phyloP scores from a whole-genome alignment of 2,329 filamentous ascomycete species.

The Diaporthe sp. region DNA sequence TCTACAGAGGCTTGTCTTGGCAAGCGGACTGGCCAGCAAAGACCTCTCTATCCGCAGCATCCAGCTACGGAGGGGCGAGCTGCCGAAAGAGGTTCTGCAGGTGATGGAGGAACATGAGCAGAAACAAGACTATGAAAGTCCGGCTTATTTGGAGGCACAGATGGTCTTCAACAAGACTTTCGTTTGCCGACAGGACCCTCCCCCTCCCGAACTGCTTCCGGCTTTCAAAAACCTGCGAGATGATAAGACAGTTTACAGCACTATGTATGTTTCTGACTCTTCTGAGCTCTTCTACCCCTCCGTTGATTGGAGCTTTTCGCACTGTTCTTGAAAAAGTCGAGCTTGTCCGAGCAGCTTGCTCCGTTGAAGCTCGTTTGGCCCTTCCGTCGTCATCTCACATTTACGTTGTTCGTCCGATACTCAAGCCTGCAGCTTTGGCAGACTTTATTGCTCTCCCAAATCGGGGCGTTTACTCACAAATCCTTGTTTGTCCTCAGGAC shows the following conservation, averaged over 20 bases:
- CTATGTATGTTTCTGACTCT: conserved; percentile 22
- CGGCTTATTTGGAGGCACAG: conserved; percentile 11
- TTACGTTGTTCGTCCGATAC: neutral
- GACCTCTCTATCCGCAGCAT: conserved; percentile 17
- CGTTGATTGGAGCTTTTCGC: neutral
- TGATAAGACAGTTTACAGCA: conserved; percentile 8
- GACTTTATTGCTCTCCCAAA: rapidly evolving
- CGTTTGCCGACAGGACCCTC: conserved; percentile 22
- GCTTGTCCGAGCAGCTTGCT: neutral
- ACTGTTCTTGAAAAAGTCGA: neutral
- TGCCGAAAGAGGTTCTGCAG: neutral
- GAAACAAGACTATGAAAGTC: conserved; percentile 1
- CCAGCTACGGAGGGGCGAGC: conserved; percentile 12
- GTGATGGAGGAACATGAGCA: conserved; percentile 2
- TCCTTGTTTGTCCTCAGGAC: conserved; percentile 16
- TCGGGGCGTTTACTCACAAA: neutral
- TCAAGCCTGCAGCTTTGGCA: neutral
- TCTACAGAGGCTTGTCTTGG: conserved; percentile 48
- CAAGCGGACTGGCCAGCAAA: conserved; percentile 50
- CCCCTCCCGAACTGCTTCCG: neutral
- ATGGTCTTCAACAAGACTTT: conserved; percentile 34
- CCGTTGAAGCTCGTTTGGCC: neutral
- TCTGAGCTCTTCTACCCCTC: neutral
- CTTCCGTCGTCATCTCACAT: neutral
- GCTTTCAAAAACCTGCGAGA: conserved; percentile 17